Base-by-base conservation (phyloP, 257 asterid genomes). In the Nicotiana paniculata region DNA sequence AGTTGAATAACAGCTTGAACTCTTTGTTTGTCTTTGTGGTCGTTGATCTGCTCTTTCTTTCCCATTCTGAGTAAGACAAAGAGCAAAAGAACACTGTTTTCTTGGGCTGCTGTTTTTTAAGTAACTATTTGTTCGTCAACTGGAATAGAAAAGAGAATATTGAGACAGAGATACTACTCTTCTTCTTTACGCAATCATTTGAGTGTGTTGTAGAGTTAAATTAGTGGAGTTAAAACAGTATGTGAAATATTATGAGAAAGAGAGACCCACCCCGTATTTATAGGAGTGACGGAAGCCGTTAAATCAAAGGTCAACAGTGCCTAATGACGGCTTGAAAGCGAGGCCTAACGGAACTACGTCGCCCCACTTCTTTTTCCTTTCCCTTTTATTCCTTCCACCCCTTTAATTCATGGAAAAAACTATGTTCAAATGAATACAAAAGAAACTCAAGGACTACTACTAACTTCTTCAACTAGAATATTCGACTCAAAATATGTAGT, bases 161-260 rank as follows among this genome's bases (percentile, higher is more conserved):
- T 43, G 15, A 81, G 80, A 83, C 91, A 90, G 33, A 89, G 97
- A 91, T 93, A 62, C 92, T 79, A 88, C 87, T 65, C 95, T 89
- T 92, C 86, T 68, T 62, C 43, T 91, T 95, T 86, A 95, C 95
- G 97, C 97, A 85, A 95, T 86, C 87, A 91, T 83, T 90, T 89
- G 85, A 57, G 10, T 55, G 26, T 18, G 26, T 18, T 69, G 24
- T 3, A 57, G 26, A 35, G 43, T 30, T 12, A 51, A n/a, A 68
- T 10, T 6, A 58, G 85, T n/a, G 84, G 16, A 86, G 59, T 17
- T 54, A 54, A 39, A 32, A 70, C 30, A 28, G 30, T 28, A 1
- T 28, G 77, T 39, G 77, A 37, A 37, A 39, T 69, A 9, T 8
- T 8, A 70, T 43, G 92, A 39, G 82, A 63, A 86, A 81, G 80